Evolutionary conservation across 345 rosid species (phyloP).

Genomic region (Erucastrum elatum): DNA sequence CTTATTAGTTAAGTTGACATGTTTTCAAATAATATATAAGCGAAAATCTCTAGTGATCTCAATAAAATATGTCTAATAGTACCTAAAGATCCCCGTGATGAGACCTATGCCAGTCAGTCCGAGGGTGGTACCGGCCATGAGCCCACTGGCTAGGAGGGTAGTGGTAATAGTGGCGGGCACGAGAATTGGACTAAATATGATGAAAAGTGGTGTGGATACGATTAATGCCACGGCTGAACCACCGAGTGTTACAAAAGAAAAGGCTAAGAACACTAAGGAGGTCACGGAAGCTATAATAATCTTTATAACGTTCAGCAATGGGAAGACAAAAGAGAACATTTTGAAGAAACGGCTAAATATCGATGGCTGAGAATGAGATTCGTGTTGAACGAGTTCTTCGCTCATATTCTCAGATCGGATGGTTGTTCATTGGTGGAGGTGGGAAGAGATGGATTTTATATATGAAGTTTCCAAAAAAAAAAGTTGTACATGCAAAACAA

Average conservation of each 20-base stretch:
- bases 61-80: neutral
- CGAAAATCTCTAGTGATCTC: constrained; percentile 5
- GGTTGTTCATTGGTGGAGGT: neutral
- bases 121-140: constrained; percentile 62
- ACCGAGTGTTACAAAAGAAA: constrained; percentile 57
- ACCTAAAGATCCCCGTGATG: constrained; percentile 60
- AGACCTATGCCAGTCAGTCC: constrained; percentile 58
- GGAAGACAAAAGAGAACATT: constrained; percentile 13
- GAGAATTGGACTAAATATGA: constrained; percentile 80
- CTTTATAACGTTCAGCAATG: neutral
- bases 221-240: constrained; percentile 64
- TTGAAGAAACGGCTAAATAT: neutral
- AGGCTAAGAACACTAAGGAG: constrained; percentile 55
- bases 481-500: neutral
- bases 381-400: constrained; percentile 2
- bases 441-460: neutral
- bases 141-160: constrained; percentile 51
- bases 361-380: neutral
- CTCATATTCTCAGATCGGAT: constrained; percentile 3
- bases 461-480: neutral
- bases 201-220: constrained; percentile 66
- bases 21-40: constrained; percentile 1
- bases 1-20: neutral
- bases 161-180: constrained; percentile 64
- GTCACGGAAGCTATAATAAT: constrained; percentile 48